Conservation (phyloP, 1,139 yeast species). For the Hyphopichia khmerensis region DNA sequence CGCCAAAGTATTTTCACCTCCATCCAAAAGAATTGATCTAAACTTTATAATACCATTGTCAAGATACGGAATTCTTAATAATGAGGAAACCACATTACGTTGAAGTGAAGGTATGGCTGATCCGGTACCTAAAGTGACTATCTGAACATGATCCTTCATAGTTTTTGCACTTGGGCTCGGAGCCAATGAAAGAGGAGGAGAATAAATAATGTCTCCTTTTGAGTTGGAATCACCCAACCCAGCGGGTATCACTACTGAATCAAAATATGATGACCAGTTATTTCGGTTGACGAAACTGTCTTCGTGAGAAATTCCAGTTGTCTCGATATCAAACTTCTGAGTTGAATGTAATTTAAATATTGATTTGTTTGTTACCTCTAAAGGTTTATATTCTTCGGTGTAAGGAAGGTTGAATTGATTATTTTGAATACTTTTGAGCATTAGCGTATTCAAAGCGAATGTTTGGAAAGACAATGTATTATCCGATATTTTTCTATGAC, state of each 20-base stretch:
- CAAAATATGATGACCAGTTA: constrained; percentile 45
- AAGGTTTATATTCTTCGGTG: constrained; percentile 18
- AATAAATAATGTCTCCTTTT: constrained; percentile 18
- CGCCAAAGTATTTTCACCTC: constrained; percentile 92
- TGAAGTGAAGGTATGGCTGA: constrained; percentile 85
- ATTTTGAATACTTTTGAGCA: constrained; percentile 56
- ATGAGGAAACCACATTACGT: constrained; percentile 80
- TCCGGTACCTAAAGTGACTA: constrained; percentile 88
- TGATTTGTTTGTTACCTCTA: constrained; percentile 12
- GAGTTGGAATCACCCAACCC: constrained; percentile 7
- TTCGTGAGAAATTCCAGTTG: constrained; percentile 22
- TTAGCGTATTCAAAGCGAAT: constrained; percentile 53
- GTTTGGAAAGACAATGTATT: constrained; percentile 60
- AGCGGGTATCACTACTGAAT: constrained; percentile 38
- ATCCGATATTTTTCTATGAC: constrained; percentile 65
- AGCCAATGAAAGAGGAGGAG: constrained; percentile 20
- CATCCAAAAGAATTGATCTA: constrained; percentile 67
- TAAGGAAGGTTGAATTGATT: constrained; percentile 53
- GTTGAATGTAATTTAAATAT: constrained; percentile 27
- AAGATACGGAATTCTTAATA: constrained; percentile 64
- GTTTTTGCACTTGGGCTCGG: constrained; percentile 9
- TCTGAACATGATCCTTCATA: constrained; percentile 59
- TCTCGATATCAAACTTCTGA: constrained; percentile 30
- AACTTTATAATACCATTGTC: constrained; percentile 27
- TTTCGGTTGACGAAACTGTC: constrained; percentile 17